Percentiles rank a stretch among this genome's conserved stretches.
Evolutionary conservation across 768 basidiomycete genomes (phyloP).

Genomic region (Tulasnella sp.): DNA sequence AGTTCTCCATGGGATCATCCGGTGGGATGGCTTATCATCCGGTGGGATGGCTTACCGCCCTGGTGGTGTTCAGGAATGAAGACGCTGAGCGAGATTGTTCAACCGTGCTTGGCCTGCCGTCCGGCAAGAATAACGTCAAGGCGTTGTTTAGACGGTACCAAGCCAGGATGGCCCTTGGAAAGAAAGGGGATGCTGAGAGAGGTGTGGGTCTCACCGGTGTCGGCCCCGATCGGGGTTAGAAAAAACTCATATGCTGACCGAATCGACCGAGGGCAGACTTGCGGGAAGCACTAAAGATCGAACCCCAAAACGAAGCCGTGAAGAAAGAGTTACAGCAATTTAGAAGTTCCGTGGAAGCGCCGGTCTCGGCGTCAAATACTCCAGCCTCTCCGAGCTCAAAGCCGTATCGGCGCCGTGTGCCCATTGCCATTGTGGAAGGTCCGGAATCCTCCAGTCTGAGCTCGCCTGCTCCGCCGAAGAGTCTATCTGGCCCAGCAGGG

Average conservation of each 20-base stretch:
- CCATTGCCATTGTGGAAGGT: constrained; percentile 31
- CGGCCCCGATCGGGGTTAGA: neutral
- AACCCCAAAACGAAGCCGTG: constrained; percentile 61
- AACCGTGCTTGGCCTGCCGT: constrained; percentile 50
- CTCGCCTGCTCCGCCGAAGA: neutral
- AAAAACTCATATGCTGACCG: neutral
- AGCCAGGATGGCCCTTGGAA: constrained; percentile 57
- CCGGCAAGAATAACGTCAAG: constrained; percentile 61
- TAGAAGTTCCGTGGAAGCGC: neutral
- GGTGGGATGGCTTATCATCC: too few relatives aligned
- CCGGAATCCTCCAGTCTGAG: neutral
- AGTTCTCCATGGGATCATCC: neutral
- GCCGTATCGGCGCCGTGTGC: constrained; percentile 29
- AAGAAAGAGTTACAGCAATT: constrained; percentile 53
- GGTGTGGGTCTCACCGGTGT: constrained; percentile 46
- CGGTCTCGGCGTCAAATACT: neutral
- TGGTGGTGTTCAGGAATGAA: constrained; percentile 49
- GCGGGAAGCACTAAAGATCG: constrained; percentile 52
- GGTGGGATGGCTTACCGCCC: neutral
- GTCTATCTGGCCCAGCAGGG: neutral
- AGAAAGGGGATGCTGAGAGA: constrained; percentile 54
- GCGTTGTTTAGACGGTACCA: constrained; percentile 75
- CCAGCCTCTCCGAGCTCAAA: constrained; percentile 31
- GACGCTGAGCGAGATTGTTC: constrained; percentile 82
- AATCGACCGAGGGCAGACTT: constrained; percentile 51